Conservation (phyloP, 2,329 filamentous ascomycete genomes). For the Bipolaris gigantea region DNA sequence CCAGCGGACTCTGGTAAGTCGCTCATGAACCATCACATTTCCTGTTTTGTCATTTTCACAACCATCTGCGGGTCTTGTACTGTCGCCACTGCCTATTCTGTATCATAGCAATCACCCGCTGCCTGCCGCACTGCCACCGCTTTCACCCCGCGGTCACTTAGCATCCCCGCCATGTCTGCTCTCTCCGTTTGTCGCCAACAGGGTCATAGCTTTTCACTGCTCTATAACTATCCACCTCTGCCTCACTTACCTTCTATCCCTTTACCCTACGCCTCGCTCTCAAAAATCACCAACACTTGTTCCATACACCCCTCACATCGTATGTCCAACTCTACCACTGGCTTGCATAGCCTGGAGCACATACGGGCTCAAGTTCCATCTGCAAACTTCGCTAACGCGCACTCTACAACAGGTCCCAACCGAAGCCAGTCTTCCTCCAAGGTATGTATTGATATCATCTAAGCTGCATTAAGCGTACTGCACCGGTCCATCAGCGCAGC, state of each 20-base stretch:
- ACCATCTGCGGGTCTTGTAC: not conserved
- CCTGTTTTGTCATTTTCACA: constrained; percentile 2
- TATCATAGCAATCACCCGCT: constrained; percentile 8
- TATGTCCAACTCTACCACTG: constrained; percentile 1
- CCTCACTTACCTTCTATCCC: constrained; percentile 1
- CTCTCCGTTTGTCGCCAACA: constrained; percentile 10
- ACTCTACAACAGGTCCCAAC: constrained; percentile 2
- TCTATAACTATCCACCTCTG: constrained; percentile 8
- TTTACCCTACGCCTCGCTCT: constrained; percentile 5
- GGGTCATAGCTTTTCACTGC: not conserved
- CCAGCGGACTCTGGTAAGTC: constrained; percentile 22
- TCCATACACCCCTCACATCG: constrained; percentile 1
- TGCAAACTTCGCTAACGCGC: constrained; percentile 16
- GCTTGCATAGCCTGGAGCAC: constrained; percentile 8
- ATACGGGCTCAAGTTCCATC: constrained; percentile 9
- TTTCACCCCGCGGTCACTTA: constrained; percentile 14
- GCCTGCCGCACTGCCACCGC: constrained; percentile 6
- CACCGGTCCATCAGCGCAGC: not conserved
- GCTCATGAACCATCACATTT: not conserved
- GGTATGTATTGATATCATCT: constrained; percentile 13
- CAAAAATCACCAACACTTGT: constrained; percentile 1
- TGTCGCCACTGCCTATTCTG: not conserved
- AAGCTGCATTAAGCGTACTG: not conserved
- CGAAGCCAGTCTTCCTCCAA: constrained; percentile 14
- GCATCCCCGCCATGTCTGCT: constrained; percentile 14